phyloP scores from a whole-genome alignment of 345 rosid species.

The Pistacia integerrima region DNA sequence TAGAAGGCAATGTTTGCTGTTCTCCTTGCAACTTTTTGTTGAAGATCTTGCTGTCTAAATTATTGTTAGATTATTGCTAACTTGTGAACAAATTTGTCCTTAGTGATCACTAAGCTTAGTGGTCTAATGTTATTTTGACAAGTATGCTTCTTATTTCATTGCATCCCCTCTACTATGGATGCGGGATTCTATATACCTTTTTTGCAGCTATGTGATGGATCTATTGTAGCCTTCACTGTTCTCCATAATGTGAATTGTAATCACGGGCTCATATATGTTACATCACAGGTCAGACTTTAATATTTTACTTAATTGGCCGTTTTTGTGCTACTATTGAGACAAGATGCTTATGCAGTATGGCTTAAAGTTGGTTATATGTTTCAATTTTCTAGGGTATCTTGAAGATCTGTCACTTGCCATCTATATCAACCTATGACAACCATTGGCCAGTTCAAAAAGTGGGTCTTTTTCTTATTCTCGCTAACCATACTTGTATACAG shows the following conservation, averaged over 20 bases:
- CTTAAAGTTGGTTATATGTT: constrained; percentile 19
- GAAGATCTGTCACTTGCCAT: constrained; percentile 93
- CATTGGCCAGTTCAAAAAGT: constrained; percentile 99
- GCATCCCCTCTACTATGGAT: constrained; percentile 4
- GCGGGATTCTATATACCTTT: background rate
- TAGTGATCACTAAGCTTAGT: background rate
- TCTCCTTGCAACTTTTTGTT: constrained; percentile 2
- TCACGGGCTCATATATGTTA: constrained; percentile 91
- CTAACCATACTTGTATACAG: background rate
- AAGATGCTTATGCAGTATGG: constrained; percentile 21
- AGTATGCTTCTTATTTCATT: constrained; percentile 31
- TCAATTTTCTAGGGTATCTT: constrained; percentile 64
- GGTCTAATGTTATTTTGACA: constrained; percentile 2
- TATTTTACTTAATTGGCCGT: constrained; percentile 17
- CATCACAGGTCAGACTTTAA: constrained; percentile 68
- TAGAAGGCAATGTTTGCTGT: background rate
- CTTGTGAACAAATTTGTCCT: constrained; percentile 2
- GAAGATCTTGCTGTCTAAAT: constrained; percentile 1
- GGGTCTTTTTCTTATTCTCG: constrained; percentile 1
- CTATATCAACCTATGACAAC: constrained; percentile 82
- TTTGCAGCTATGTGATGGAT: constrained; percentile 90
- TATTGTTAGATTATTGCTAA: background rate
- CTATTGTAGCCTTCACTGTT: constrained; percentile 93
- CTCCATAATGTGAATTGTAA: constrained; percentile 97
- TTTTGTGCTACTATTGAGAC: constrained; percentile 15